Conservation (phyloP, 2,329 filamentous ascomycete species). For the Knufia petricola region DNA sequence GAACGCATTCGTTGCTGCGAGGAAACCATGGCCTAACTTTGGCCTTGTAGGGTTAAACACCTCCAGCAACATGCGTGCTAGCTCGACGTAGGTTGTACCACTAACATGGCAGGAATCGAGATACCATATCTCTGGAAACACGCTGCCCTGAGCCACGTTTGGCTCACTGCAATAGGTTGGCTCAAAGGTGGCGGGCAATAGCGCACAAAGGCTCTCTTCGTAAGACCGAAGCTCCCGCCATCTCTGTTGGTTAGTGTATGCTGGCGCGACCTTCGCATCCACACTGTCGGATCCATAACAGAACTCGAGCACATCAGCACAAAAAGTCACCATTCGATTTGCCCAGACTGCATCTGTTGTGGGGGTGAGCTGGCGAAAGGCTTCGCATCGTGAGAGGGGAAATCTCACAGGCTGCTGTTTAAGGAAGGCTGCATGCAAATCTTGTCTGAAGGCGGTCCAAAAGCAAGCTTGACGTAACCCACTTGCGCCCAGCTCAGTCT, state of each 20-base stretch:
- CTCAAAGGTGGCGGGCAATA: constrained; percentile 41
- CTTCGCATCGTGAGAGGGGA: constrained; percentile 30
- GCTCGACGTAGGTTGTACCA: constrained; percentile 51
- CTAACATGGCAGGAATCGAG: constrained; percentile 49
- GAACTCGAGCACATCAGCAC: constrained; percentile 53
- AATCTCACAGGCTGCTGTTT: constrained; percentile 32
- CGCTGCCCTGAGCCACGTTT: constrained; percentile 27
- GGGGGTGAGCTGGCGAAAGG: constrained; percentile 28
- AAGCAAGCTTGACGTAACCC: constrained; percentile 37
- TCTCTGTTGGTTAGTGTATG: constrained; percentile 13
- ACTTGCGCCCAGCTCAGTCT: constrained; percentile 14
- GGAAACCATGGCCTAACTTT: constrained; percentile 34
- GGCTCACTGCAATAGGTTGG: constrained; percentile 43
- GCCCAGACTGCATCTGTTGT: constrained; percentile 32
- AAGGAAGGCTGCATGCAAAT: constrained; percentile 39
- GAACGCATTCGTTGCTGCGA: constrained; percentile 13
- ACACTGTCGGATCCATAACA: constrained; percentile 39
- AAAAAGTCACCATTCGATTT: constrained; percentile 53
- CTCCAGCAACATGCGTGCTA: constrained; percentile 48
- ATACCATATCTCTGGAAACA: constrained; percentile 52
- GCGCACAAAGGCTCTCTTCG: constrained; percentile 31
- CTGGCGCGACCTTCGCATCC: constrained; percentile 10
- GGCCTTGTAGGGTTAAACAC: constrained; percentile 48
- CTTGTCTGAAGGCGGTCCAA: constrained; percentile 42
- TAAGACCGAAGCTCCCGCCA: constrained; percentile 16